These are phyloP conservation scores for Erythrobasidium yunnanense DNA, from an alignment of 768 basidiomycete species.

Conservation along the genomic window DNA sequence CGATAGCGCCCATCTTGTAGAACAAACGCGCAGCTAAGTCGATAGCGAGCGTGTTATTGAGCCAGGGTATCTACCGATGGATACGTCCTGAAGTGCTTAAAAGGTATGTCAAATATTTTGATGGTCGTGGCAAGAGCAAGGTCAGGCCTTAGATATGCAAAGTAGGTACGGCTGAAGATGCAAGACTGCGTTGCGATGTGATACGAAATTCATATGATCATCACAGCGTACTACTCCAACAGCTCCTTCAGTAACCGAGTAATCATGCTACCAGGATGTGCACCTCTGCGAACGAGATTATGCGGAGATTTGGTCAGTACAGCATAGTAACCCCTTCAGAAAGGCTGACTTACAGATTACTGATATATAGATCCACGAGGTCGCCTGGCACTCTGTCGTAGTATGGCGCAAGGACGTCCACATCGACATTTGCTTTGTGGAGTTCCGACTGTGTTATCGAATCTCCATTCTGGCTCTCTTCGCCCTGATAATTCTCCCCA, in stretches of 20 bases:
- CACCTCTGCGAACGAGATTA: background rate
- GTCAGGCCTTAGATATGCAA: too few species aligned
- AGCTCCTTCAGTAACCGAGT: constrained; percentile 10
- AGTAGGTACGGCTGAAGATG: too few species aligned
- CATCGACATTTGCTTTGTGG: background rate
- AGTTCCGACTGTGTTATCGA: constrained; percentile 45
- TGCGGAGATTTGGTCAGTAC: background rate
- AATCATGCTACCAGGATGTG: constrained; percentile 23
- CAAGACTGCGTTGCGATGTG: too few species aligned
- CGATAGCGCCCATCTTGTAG: too few species aligned
- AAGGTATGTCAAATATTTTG: too few species aligned
- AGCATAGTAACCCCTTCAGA: background rate
- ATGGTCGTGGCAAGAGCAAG: too few species aligned
- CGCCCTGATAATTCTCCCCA: constrained; percentile 47
- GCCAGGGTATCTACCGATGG: too few species aligned
- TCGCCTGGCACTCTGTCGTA: constrained; percentile 93
- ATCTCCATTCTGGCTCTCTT: constrained; percentile 47
- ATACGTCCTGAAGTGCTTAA: too few species aligned
- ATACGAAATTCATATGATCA: too few species aligned
- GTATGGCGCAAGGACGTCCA: constrained; percentile 89
- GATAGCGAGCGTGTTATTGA: too few species aligned
- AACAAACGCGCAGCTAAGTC: too few species aligned
- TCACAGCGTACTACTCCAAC: constrained; percentile 13
- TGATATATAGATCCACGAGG: constrained; percentile 83
- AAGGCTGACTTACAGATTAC: constrained; percentile 68